Conservation (phyloP, 2,329 filamentous ascomycete genomes). For the Macrophomina tecta region DNA sequence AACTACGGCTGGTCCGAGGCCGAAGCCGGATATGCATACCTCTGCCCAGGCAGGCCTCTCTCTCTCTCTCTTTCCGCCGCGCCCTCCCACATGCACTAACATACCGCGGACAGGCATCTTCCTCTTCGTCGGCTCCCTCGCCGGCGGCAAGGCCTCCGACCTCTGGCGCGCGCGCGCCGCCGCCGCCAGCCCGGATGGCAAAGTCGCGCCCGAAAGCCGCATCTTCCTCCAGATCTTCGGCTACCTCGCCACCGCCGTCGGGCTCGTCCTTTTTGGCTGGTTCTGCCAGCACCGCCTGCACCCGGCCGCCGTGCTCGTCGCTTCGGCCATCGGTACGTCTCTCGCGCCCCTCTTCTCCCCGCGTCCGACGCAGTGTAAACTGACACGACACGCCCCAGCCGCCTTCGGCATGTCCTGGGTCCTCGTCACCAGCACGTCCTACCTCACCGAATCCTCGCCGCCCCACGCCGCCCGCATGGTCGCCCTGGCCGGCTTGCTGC, state of each 20-base stretch:
- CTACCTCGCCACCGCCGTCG: slow-evolving; percentile 46
- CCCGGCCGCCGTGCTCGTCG: slow-evolving; percentile 38
- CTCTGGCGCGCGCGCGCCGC: slow-evolving; percentile 39
- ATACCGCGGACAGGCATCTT: slow-evolving; percentile 31
- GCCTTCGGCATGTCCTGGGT: slow-evolving; percentile 50
- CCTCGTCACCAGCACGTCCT: slow-evolving; percentile 51
- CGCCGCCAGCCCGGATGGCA: slow-evolving; percentile 34
- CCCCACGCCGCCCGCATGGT: slow-evolving; percentile 50
- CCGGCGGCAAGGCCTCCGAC: slow-evolving; percentile 49
- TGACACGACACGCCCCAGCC: slow-evolving; percentile 30
- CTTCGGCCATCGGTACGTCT: slow-evolving; percentile 38
- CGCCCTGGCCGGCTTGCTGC: slow-evolving; percentile 49
- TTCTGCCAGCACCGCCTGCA: slow-evolving; percentile 41
- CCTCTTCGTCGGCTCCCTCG: slow-evolving; percentile 45
- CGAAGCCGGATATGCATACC: slow-evolving; percentile 45
- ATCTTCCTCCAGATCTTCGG: slow-evolving; percentile 50
- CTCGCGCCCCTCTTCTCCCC: not conserved
- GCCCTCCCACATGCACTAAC: not conserved
- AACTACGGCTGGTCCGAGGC: slow-evolving; percentile 45
- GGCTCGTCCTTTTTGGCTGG: slow-evolving; percentile 52
- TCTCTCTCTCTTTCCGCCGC: too few relatives aligned
- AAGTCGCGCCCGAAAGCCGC: slow-evolving; percentile 47
- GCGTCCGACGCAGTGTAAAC: not conserved
- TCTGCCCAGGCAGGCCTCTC: slow-evolving; percentile 36
- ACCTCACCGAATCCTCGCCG: slow-evolving; percentile 50